phyloP scores from a whole-genome alignment of 257 asterid species.

The Nyctanthes arbortristis region DNA sequence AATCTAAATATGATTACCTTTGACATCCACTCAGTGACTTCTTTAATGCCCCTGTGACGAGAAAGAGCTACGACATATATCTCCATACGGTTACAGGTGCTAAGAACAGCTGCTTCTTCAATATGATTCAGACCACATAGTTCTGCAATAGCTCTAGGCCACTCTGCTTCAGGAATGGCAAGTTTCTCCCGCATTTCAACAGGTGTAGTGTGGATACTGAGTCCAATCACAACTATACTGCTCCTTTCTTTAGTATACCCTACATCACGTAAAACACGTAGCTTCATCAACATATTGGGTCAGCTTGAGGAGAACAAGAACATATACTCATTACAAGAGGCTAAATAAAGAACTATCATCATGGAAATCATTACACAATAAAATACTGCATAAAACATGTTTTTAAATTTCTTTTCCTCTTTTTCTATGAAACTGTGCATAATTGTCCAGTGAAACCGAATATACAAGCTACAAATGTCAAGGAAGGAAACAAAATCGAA shows the following conservation, averaged over 20 bases:
- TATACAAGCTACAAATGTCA: too few species aligned
- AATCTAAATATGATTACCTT: constrained; percentile 46
- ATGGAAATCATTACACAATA: too few species aligned
- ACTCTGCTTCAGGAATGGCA: constrained; percentile 93
- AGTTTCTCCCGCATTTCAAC: constrained; percentile 94
- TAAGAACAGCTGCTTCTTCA: constrained; percentile 97
- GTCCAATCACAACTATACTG: constrained; percentile 87
- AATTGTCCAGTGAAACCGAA: too few species aligned
- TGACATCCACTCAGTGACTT: constrained; percentile 98
- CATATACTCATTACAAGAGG: background rate
- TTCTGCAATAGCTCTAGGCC: constrained; percentile 89
- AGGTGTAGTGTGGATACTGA: constrained; percentile 81
- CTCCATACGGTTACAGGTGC: constrained; percentile 97
- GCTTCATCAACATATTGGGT: background rate
- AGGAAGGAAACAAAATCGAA: too few species aligned
- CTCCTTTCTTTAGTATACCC: constrained; percentile 92
- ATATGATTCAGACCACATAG: constrained; percentile 83
- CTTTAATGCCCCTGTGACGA: constrained; percentile 90
- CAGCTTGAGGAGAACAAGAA: background rate
- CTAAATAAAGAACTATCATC: too few species aligned
- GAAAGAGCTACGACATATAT: constrained; percentile 92
- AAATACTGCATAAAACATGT: too few species aligned
- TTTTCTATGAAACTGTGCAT: too few species aligned
- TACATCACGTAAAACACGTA: constrained; percentile 23
- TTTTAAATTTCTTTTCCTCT: too few species aligned